Evolutionary conservation across 176 grass and related monocot genomes (phyloP).

Genomic region (Tillandsia fasciculata): DNA sequence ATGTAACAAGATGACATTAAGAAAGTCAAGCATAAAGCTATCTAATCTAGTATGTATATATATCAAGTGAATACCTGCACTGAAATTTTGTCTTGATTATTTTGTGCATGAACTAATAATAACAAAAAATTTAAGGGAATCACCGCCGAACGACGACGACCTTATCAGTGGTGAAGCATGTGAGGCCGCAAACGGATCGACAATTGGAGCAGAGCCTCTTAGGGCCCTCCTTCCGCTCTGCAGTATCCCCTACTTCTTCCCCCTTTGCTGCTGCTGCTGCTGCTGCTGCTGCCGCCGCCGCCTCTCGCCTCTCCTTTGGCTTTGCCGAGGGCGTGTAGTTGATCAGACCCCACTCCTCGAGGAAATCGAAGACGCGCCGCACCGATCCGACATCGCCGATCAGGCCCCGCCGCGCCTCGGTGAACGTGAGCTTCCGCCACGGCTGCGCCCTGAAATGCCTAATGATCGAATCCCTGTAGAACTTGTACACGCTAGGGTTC

Average conservation of each 20-base stretch:
- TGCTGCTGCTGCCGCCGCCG: slow-evolving; percentile 19
- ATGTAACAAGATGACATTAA: too few species aligned
- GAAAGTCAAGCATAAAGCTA: too few species aligned
- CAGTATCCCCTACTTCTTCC: slow-evolving; percentile 30
- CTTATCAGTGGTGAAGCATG: slow-evolving; percentile 79
- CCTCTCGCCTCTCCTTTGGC: slow-evolving; percentile 25
- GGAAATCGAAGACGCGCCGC: slow-evolving; percentile 79
- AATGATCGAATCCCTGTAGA: slow-evolving; percentile 68
- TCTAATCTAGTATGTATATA: too few species aligned
- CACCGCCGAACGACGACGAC: slow-evolving; percentile 8
- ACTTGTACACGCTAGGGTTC: slow-evolving; percentile 70
- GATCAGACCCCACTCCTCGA: slow-evolving; percentile 94
- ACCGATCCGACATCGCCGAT: slow-evolving; percentile 68
- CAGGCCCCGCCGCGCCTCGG: slow-evolving; percentile 52
- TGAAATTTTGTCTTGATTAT: background rate
- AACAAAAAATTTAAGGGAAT: background rate
- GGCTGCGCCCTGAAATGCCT: slow-evolving; percentile 54
- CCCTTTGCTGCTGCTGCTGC: slow-evolving; percentile 36
- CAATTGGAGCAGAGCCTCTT: slow-evolving; percentile 65
- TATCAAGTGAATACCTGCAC: too few species aligned
- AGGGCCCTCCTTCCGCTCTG: slow-evolving; percentile 13
- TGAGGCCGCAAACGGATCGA: slow-evolving; percentile 51
- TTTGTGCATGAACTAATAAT: slow-evolving; percentile 7
- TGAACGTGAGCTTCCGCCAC: slow-evolving; percentile 62
- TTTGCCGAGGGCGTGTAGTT: slow-evolving; percentile 53